Evolutionary conservation across 371 early-diverging fungal species (phyloP), one percentile per base, ranked within the genome.

Genomic region (Zychaea mexicana): DNA sequence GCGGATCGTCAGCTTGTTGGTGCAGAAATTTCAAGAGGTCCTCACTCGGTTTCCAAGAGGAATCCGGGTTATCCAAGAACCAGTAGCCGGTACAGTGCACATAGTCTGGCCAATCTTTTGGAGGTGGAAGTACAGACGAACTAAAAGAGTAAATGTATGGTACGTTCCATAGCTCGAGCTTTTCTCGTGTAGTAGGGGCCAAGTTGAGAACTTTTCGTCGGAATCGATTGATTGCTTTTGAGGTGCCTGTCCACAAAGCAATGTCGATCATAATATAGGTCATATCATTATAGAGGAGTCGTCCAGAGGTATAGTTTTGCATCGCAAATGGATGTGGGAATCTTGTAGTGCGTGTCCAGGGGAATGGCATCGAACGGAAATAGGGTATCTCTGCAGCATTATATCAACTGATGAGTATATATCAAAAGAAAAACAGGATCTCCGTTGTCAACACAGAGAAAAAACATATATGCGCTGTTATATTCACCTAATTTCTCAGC

Each of bases 241-340:
- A 66, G 19, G 83, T 87, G 5, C 86, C 91, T 38, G 83, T 81
- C 92, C 92, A 92, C 21, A 92, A 70, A 6, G 90, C 86, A 58
- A 89, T 87, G 53, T 93, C 92, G 45, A 92, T 87, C 80, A 92
- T 78, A 9, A 86, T 83, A 60, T 88, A 89, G 1, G 91, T 88
- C 89, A 91, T 90, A 58, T 89, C 88, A 60, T 94, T 94, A 69
- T 91, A 94, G 5, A 85, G 69, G n/a, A 84, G 79, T 28, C 90
- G 85, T 27, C 89, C 88, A 13, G 84, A 71, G 17, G 81, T 75
- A 60, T 79, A 74, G 39, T 72, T 79, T 24, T 82, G 87, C 1
- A 87, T 83, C 6, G 91, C 90, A 66, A 92, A 90, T 1, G 94
- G 93, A 66, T 93, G 93, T n/a, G 93, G 90, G 66, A 88, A 94